Evolutionary conservation across 2,329 filamentous ascomycete genomes (phyloP), one percentile per base, ranked within the genome.

Genomic region (Apiospora marii): DNA sequence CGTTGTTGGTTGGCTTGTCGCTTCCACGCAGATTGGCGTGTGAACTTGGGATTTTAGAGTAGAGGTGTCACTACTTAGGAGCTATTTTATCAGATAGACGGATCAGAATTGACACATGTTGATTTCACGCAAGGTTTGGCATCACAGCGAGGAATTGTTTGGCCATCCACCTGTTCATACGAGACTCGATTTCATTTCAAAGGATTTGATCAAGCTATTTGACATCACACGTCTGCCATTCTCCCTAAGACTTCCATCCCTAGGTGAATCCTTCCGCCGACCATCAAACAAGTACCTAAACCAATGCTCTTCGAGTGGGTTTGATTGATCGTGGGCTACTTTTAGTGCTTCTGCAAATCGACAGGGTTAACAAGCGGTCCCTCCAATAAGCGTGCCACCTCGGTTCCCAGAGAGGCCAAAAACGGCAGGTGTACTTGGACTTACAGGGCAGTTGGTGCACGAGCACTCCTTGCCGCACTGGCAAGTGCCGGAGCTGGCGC

Each of bases 381-480:
- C 19, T n/a, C 58, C 34, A 64, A 41, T 41, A 10, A 64, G 30
- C 8, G 34, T 10, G 22, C 34, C 30, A 30, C 30, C 37, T 37
- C 53, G 30, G 8, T n/a, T 61, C 53, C 53, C 53, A 37, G n/a
- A n/a, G 30, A 16, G 53, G 53, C 53, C 37, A 61, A 6, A 48
- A 49, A 5, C 7, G 30, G n/a, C 4, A 10, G 16, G 22, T 3
- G 10, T 8, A 22, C 4, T 14, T 14, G 6, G 34, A 41, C 58
- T 41, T 41, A 64, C 58, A n/a, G 30, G 27, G 68, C 68, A 70
- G 68, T 58, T 41, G 34, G 68, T 24, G 68, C 68, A 70, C 19
- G 46, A 51, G 34, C 68, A 70, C 12, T 37, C 49, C 19, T 70
- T 51, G 34, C 46, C 68, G 48, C 68, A 70, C 68, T 70, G 68